Percentiles rank a stretch among this genome's conserved stretches.
These are phyloP conservation scores for Hypholoma sublateritium DNA, from an alignment of 768 basidiomycete genomes.

Conservation along the genomic window DNA sequence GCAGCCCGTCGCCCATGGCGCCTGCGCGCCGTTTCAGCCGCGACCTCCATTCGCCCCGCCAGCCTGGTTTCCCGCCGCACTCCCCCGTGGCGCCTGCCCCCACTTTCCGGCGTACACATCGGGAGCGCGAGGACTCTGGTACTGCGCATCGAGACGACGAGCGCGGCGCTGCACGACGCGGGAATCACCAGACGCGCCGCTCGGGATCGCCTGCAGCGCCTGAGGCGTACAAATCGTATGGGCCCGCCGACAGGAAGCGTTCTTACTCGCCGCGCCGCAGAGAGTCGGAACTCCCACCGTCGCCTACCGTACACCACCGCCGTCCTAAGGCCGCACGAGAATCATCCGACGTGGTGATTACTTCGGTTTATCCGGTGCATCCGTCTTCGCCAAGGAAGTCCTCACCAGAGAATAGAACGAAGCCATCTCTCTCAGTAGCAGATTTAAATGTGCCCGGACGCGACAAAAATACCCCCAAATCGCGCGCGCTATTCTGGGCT, in stretches of 20 bases:
- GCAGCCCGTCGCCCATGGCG: background rate
- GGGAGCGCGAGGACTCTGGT: background rate
- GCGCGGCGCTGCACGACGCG: background rate
- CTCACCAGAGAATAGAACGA: background rate
- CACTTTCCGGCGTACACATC: background rate
- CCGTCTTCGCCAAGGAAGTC: background rate
- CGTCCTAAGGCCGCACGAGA: background rate
- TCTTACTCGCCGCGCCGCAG: background rate
- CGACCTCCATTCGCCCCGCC: background rate
- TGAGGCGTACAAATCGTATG: background rate
- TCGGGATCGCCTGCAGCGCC: background rate
- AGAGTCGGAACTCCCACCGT: background rate
- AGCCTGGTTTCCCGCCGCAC: background rate
- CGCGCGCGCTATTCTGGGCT: constrained; percentile 31
- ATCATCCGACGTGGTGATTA: background rate
- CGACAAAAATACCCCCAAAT: background rate
- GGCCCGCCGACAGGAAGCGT: background rate
- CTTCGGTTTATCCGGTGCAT: background rate
- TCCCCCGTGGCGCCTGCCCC: background rate
- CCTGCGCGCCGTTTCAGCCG: background rate
- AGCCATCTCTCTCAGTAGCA: background rate
- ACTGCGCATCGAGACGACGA: background rate
- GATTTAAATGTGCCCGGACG: background rate
- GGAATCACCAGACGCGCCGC: background rate
- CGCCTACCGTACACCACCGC: background rate